Evolutionary conservation across 2,329 filamentous ascomycete genomes (phyloP).

Genomic region (Alternaria alternata): DNA sequence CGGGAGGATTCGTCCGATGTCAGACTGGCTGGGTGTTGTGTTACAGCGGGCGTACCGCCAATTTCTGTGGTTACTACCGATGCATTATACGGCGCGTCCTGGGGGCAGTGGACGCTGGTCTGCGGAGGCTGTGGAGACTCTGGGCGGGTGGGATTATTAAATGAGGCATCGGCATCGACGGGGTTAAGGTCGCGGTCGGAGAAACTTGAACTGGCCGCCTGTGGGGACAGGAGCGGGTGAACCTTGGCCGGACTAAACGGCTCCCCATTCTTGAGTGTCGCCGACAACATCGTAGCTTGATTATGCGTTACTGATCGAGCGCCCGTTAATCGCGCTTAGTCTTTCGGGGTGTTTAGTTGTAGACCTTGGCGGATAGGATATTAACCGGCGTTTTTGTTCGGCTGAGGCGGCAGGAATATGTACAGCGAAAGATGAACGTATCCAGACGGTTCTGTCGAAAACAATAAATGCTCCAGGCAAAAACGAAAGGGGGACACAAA

Average conservation of each 20-base stretch:
- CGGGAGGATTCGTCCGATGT: slow-evolving; percentile 39
- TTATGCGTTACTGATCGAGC: not conserved
- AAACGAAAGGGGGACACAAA: slow-evolving; percentile 24
- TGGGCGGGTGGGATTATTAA: slow-evolving; percentile 38
- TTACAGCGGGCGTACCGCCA: slow-evolving; percentile 40
- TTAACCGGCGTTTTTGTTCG: slow-evolving; percentile 7
- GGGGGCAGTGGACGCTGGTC: slow-evolving; percentile 34
- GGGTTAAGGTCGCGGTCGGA: slow-evolving; percentile 46
- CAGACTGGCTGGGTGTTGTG: slow-evolving; percentile 23
- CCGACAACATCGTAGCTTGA: slow-evolving; percentile 33
- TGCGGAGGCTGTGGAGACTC: slow-evolving; percentile 37
- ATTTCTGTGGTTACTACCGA: slow-evolving; percentile 38
- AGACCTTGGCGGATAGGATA: slow-evolving; percentile 14
- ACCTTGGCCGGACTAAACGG: slow-evolving; percentile 46
- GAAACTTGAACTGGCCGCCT: slow-evolving; percentile 33
- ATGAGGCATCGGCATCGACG: slow-evolving; percentile 35
- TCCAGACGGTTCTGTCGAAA: slow-evolving; percentile 40
- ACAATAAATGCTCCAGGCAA: slow-evolving; percentile 37
- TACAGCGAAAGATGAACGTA: slow-evolving; percentile 37
- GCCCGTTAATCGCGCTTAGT: slow-evolving; percentile 1
- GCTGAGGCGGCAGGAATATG: slow-evolving; percentile 21
- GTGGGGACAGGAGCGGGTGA: slow-evolving; percentile 48
- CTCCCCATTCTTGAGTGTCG: slow-evolving; percentile 36
- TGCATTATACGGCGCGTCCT: slow-evolving; percentile 37
- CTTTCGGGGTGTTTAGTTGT: slow-evolving; percentile 5